phyloP scores from a whole-genome alignment of 192 early-diverging fungal genomes.

The Podila epigama region DNA sequence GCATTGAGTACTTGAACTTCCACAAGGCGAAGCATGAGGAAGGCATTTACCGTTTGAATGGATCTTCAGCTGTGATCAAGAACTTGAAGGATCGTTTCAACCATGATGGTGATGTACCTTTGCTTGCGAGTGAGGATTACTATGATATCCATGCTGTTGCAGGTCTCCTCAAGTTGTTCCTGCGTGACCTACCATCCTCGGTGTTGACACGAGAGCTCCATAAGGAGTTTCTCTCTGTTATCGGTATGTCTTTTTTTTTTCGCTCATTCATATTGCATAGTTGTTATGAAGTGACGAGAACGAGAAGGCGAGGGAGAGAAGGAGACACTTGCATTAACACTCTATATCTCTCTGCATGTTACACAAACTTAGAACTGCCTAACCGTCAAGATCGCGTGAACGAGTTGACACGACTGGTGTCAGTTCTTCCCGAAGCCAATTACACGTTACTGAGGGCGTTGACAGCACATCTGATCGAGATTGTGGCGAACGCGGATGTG shows the following conservation, averaged over 20 bases:
- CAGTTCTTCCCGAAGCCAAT: conserved; percentile 83
- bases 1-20: conserved; percentile 95
- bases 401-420: conserved; percentile 83
- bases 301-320: too few relatives aligned
- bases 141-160: conserved; percentile 95
- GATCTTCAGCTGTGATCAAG: conserved; percentile 75
- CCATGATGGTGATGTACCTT: conserved; percentile 76
- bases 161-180: conserved; percentile 89
- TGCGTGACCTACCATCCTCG: conserved; percentile 89
- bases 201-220: conserved; percentile 85
- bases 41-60: conserved; percentile 94
- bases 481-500: conserved; percentile 81
- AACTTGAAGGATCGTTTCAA: conserved; percentile 85
- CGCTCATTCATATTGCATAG: neutral
- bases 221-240: conserved; percentile 83
- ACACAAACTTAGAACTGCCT: conserved; percentile 64
- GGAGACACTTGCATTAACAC: too few relatives aligned
- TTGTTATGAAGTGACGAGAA: too few relatives aligned
- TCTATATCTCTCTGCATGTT: neutral
- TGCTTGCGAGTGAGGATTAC: conserved; percentile 64
- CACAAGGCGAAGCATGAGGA: conserved; percentile 91
- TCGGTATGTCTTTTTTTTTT: conserved; percentile 55
- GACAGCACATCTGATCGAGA: conserved; percentile 88
- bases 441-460: conserved; percentile 89
- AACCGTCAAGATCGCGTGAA: conserved; percentile 84